Conservation (phyloP, 257 asterid genomes). For the Coffea canephora region DNA sequence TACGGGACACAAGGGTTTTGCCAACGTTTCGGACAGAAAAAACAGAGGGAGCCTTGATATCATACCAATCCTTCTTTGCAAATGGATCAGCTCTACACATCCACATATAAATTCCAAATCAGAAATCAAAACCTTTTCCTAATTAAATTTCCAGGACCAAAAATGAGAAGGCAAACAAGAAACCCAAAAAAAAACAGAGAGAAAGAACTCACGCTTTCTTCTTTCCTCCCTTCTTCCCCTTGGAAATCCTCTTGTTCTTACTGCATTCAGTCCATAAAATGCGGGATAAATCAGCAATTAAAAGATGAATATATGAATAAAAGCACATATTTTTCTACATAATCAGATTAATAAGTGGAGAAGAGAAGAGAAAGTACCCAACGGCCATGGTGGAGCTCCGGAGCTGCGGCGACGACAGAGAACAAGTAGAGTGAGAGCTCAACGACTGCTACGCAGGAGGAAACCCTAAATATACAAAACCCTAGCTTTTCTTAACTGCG, state of each 20-base stretch:
- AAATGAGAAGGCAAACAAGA: neutral
- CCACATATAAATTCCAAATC: neutral
- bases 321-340: neutral
- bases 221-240: slow-evolving; percentile 45
- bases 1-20: slow-evolving; percentile 35
- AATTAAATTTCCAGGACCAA: neutral
- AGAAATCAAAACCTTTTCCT: neutral
- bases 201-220: slow-evolving; percentile 31
- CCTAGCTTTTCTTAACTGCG: neutral
- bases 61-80: slow-evolving; percentile 38
- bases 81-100: slow-evolving; percentile 27
- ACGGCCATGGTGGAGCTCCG: slow-evolving; percentile 67
- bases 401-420: slow-evolving; percentile 7
- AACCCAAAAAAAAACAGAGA: too few species aligned
- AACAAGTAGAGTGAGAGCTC: neutral
- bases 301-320: neutral
- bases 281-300: neutral
- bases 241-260: slow-evolving; percentile 38
- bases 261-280: slow-evolving; percentile 21
- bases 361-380: slow-evolving; percentile 41
- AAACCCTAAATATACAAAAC: neutral
- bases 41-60: slow-evolving; percentile 31
- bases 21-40: slow-evolving; percentile 25
- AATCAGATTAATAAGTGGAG: neutral
- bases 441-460: slow-evolving; percentile 2